These are phyloP conservation scores for Xylaria castorea DNA, from an alignment of 495 filamentous ascomycete genomes.

Conservation along the genomic window DNA sequence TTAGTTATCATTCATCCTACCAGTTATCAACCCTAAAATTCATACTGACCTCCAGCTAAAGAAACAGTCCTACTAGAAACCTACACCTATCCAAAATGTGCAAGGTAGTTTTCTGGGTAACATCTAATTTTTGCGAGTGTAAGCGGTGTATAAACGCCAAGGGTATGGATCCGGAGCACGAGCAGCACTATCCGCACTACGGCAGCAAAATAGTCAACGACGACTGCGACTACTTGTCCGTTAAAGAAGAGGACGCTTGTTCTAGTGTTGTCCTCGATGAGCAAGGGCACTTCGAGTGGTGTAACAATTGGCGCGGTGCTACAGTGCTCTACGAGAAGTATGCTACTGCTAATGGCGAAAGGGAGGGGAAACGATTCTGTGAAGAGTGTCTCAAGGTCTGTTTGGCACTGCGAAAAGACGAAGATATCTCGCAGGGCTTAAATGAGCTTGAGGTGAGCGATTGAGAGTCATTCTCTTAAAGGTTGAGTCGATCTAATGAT, in stretches of 20 bases:
- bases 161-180: background rate
- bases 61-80: background rate
- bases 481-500: background rate
- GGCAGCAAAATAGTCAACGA: background rate
- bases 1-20: background rate
- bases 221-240: background rate
- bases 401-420: background rate
- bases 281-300: background rate
- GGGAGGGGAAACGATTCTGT: background rate
- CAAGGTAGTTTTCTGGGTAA: background rate
- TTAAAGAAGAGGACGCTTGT: background rate
- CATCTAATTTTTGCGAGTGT: background rate
- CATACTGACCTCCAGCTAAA: background rate
- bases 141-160: background rate
- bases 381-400: background rate
- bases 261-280: background rate
- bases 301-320: background rate
- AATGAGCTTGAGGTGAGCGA: background rate
- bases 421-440: background rate
- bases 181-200: background rate
- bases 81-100: background rate
- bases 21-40: background rate
- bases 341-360: background rate
- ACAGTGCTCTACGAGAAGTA: background rate
- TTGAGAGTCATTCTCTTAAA: background rate